Conservation (phyloP, 163 green algal species). For the Chlorella variabilis region DNA sequence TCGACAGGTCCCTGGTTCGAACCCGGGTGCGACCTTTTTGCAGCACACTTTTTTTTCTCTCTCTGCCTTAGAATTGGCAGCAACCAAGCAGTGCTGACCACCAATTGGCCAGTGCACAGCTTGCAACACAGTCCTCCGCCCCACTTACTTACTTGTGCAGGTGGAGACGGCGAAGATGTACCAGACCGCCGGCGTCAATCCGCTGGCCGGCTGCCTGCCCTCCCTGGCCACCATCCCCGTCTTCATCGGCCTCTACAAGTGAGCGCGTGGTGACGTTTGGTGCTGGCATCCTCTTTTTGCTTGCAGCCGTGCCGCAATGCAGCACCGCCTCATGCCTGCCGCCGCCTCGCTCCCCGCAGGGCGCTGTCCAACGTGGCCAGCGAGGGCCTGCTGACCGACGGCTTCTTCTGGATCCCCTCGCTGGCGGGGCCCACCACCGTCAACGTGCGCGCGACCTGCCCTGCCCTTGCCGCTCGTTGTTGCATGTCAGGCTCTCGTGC, state of each 20-base stretch:
- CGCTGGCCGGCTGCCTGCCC: slow-evolving; percentile 90
- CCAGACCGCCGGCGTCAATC: slow-evolving; percentile 94
- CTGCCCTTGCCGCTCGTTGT: neutral
- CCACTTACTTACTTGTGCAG: slow-evolving; percentile 41
- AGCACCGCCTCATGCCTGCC: no score
- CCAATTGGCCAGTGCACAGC: no score
- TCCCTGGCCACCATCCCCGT: slow-evolving; percentile 91
- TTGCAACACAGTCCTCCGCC: no score
- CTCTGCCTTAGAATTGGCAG: neutral
- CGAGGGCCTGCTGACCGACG: slow-evolving; percentile 76
- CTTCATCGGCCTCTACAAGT: slow-evolving; percentile 92
- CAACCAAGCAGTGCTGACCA: no score
- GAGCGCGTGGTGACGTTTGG: neutral
- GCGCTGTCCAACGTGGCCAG: slow-evolving; percentile 69
- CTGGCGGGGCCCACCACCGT: slow-evolving; percentile 84
- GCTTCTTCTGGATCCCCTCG: slow-evolving; percentile 98
- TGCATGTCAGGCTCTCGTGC: neutral
- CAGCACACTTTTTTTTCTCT: neutral
- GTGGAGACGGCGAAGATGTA: slow-evolving; percentile 94
- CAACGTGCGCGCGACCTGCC: slow-evolving; percentile 42
- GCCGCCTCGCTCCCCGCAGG: slow-evolving; percentile 30
- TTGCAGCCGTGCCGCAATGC: no score
- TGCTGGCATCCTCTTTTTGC: no score
- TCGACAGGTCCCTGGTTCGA: slow-evolving; percentile 15
- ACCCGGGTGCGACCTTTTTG: neutral